Conservation (phyloP, 2,329 filamentous ascomycete genomes). For the Fusarium sp. region DNA sequence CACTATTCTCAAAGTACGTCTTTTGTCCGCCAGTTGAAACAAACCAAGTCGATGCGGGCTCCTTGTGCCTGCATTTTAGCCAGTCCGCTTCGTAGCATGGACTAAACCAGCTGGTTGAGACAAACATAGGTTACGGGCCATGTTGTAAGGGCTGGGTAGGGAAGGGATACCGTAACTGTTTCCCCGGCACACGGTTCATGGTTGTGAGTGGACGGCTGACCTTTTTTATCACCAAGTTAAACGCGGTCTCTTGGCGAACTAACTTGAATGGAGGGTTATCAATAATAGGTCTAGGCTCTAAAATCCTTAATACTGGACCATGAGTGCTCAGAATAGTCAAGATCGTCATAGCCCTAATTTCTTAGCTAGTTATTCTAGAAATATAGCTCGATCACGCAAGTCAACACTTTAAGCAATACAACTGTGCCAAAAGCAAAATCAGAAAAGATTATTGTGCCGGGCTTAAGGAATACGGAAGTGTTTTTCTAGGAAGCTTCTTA, state of each 20-base stretch:
- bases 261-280: not conserved
- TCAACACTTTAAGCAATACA: not conserved
- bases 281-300: not conserved
- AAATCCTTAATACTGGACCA: not conserved
- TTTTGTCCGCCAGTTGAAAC: not conserved
- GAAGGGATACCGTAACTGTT: not conserved
- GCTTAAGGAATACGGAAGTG: not conserved
- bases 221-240: not conserved
- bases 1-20: not conserved
- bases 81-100: not conserved
- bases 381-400: not conserved
- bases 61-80: not conserved
- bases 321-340: not conserved
- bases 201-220: not conserved
- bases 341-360: not conserved
- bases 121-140: not conserved
- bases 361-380: not conserved
- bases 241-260: not conserved
- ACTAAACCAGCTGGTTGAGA: not conserved
- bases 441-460: not conserved
- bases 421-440: not conserved
- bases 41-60: not conserved
- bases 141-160: not conserved
- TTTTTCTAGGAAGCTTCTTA: not conserved
- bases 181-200: not conserved